Evolutionary conservation across 805 yeast species (phyloP).

Genomic region (Scheffersomyces coipomensis): DNA sequence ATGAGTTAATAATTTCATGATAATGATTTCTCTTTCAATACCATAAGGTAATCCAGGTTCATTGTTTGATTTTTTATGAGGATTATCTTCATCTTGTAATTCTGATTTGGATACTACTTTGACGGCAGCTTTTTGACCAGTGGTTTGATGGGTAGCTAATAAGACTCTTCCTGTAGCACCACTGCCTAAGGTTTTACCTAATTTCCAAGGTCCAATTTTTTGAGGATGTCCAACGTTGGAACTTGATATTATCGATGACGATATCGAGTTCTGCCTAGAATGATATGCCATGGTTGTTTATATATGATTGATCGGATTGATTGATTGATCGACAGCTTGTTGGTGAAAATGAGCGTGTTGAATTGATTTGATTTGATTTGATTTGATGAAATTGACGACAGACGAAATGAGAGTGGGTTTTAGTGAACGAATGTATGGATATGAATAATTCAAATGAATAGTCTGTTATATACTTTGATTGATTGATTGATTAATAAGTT

Average conservation of each 20-base stretch:
- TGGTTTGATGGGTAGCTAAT: constrained; percentile 63
- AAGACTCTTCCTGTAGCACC: constrained; percentile 84
- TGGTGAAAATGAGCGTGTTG: too few species aligned
- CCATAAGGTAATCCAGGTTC: constrained; percentile 78
- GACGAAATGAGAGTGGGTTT: too few species aligned
- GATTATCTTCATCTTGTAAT: constrained; percentile 39
- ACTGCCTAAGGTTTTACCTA: constrained; percentile 76
- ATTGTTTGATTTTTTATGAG: constrained; percentile 20
- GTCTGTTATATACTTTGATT: too few species aligned
- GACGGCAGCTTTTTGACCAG: constrained; percentile 80
- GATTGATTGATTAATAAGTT: too few species aligned
- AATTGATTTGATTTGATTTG: too few species aligned
- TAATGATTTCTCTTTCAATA: constrained; percentile 94
- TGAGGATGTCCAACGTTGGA: constrained; percentile 47
- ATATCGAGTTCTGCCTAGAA: constrained; percentile 60
- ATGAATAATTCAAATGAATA: too few species aligned
- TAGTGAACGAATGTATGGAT: too few species aligned
- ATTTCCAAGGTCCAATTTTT: constrained; percentile 77
- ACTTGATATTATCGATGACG: constrained; percentile 52
- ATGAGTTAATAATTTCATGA: constrained; percentile 93
- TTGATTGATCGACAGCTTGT: too few species aligned
- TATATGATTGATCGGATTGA: not conserved
- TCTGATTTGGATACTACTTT: constrained; percentile 74
- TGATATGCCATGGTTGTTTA: constrained; percentile 28
- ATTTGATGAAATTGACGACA: too few species aligned